Conservation (phyloP, 176 grass and related monocot species). For the Carex littledalei region DNA sequence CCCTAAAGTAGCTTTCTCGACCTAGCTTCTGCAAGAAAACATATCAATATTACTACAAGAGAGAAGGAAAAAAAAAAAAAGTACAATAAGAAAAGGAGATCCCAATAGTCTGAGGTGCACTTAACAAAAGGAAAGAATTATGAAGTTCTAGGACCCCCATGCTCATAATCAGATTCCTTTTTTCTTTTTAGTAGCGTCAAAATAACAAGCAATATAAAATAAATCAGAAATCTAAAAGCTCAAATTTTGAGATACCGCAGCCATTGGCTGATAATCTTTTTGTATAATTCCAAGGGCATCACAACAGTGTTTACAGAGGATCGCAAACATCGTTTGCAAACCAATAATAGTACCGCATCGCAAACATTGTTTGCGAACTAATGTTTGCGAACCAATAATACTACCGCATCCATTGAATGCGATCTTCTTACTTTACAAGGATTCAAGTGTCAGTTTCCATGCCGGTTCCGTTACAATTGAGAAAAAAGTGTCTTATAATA, state of each 20-base stretch:
- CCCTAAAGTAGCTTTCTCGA: not conserved
- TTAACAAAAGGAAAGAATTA: not conserved
- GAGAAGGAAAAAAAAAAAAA: not conserved
- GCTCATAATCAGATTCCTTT: not conserved
- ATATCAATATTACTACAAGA: slow-evolving; percentile 2
- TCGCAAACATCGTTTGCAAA: not conserved
- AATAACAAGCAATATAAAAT: not conserved
- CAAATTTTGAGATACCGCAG: not conserved
- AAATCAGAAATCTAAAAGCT: not conserved
- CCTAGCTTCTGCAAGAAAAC: not conserved
- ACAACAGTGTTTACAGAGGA: not conserved
- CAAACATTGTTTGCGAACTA: not conserved
- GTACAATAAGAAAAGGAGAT: not conserved
- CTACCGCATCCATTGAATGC: not conserved
- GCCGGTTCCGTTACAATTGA: not conserved
- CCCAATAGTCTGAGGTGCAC: not conserved
- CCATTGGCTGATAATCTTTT: not conserved
- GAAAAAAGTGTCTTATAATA: not conserved
- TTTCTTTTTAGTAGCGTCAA: not conserved
- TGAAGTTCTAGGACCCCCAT: not conserved
- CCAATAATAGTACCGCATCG: not conserved
- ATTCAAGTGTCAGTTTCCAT: not conserved
- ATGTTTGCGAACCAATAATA: not conserved
- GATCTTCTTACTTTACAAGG: not conserved
- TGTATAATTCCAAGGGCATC: not conserved